These are phyloP conservation scores for Cercophora samala DNA, from an alignment of 495 filamentous ascomycete species.

Conservation along the genomic window DNA sequence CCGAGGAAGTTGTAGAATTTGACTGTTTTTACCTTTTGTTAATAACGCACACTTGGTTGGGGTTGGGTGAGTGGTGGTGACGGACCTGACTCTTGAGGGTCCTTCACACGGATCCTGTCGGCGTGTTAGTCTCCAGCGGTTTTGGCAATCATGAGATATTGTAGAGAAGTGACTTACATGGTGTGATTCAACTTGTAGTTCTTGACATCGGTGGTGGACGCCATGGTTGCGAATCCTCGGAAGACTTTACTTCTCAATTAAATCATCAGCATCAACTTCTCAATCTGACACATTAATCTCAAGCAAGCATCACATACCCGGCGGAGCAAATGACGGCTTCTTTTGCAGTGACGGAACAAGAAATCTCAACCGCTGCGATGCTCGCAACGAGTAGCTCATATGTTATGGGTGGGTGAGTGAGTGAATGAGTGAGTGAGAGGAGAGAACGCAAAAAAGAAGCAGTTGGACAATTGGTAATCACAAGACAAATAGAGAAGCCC, in stretches of 20 bases:
- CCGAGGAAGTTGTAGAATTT: constrained; percentile 95
- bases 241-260: neutral
- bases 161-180: constrained; percentile 52
- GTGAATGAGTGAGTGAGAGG: constrained; percentile 1
- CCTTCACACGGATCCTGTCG: constrained; percentile 85
- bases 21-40: no score
- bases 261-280: neutral
- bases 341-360: constrained; percentile 13
- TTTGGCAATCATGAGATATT: constrained; percentile 21
- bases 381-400: constrained; percentile 25
- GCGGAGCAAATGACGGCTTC: constrained; percentile 4
- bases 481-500: neutral
- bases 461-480: neutral
- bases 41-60: no score
- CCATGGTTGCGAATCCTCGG: constrained; percentile 56
- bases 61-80: neutral
- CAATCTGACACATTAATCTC: neutral
- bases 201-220: constrained; percentile 63
- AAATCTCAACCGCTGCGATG: constrained; percentile 19
- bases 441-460: neutral
- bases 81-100: constrained; percentile 75
- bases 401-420: no score
- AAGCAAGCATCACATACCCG: constrained; percentile 2
- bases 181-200: constrained; percentile 86
- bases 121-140: constrained; percentile 25